Evolutionary conservation across 164 flowering plant species (phyloP).

Genomic region (Akebia trifoliata): DNA sequence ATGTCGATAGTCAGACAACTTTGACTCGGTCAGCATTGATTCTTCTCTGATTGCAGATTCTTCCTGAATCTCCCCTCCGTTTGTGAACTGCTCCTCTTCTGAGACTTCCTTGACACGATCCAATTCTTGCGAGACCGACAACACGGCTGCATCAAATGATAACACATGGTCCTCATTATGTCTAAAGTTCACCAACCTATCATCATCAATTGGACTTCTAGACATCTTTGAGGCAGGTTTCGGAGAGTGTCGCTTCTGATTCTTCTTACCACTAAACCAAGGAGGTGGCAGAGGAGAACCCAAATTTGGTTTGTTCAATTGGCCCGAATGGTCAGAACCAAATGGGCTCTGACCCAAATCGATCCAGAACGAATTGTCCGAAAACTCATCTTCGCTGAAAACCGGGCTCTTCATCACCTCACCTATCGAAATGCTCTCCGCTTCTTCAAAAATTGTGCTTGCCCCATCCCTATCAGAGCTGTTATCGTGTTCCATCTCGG

Average conservation of each 20-base stretch:
- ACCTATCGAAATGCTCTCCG: constrained; percentile 74
- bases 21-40: constrained; percentile 7
- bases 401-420: constrained; percentile 89
- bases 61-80: constrained; percentile 50
- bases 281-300: constrained; percentile 59
- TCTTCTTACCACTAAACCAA: constrained; percentile 54
- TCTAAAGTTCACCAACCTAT: constrained; percentile 29
- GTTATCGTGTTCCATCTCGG: constrained; percentile 70
- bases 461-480: constrained; percentile 77
- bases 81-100: constrained; percentile 42
- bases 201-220: constrained; percentile 53
- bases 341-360: constrained; percentile 87
- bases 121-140: constrained; percentile 58
- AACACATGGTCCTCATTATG: constrained; percentile 40
- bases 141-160: constrained; percentile 85
- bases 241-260: constrained; percentile 43
- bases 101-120: constrained; percentile 48
- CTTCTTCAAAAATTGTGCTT: constrained; percentile 85
- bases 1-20: constrained; percentile 16
- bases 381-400: constrained; percentile 86
- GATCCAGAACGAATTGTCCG: constrained; percentile 81
- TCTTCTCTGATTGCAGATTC: constrained; percentile 28
- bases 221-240: constrained; percentile 38
- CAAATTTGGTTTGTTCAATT: constrained; percentile 31
- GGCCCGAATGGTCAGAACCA: constrained; percentile 50